These are phyloP conservation scores for Amanita polypyramis DNA, from an alignment of 768 basidiomycete species.

Conservation along the genomic window DNA sequence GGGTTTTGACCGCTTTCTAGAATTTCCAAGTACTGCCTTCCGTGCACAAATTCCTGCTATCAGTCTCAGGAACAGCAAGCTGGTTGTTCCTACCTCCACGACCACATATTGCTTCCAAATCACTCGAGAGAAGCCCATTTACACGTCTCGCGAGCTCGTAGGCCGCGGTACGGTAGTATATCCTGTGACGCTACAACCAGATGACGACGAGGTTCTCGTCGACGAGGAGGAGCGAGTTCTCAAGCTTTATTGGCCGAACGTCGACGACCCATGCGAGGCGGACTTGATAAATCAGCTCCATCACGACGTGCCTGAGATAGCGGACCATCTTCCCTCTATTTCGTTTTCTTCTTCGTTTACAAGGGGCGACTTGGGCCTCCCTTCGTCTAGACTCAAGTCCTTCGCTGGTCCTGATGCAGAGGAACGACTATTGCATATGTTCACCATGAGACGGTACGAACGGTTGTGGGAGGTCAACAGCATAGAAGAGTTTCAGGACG, in stretches of 20 bases:
- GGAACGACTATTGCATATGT: conserved; percentile 3
- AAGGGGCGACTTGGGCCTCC: background rate
- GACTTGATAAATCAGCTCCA: conserved; percentile 4
- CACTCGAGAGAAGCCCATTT: conserved; percentile 3
- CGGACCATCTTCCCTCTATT: background rate
- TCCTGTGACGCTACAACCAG: conserved; percentile 1
- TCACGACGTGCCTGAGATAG: conserved; percentile 3
- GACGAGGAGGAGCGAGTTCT: conserved; percentile 6
- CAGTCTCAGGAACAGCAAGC: background rate
- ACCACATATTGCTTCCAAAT: background rate
- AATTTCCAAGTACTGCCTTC: background rate
- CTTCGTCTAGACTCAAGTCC: background rate
- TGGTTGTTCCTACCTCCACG: background rate
- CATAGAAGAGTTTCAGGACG: conserved; percentile 7
- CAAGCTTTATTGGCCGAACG: conserved; percentile 5
- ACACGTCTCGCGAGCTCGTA: conserved; percentile 2
- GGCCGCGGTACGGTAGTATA: conserved; percentile 8
- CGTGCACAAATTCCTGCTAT: background rate
- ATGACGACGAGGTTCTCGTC: conserved; percentile 2
- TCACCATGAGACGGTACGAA: conserved; percentile 6
- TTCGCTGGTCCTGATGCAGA: background rate
- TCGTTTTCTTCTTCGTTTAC: conserved; percentile 7
- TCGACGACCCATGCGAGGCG: conserved; percentile 1
- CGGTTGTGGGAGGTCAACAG: conserved; percentile 5
- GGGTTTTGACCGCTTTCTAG: conserved; percentile 4